Percentiles rank a stretch among this genome's conserved stretches.
Conservation (phyloP, 1,139 yeast genomes). For the Hansenula lynferdii region DNA sequence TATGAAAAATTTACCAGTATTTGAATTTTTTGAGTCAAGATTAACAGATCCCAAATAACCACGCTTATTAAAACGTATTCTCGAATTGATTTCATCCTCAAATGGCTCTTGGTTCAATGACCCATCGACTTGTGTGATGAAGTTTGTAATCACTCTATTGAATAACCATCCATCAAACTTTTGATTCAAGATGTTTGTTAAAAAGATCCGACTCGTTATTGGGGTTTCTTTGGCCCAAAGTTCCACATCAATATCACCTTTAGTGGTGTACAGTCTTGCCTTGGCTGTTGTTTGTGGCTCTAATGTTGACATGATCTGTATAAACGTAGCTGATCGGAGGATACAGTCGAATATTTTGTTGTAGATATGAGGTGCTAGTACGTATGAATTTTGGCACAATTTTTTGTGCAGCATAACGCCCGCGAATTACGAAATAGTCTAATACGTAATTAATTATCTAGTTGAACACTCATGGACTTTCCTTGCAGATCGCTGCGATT, state of each 20-base stretch:
- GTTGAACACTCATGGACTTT: too few species aligned
- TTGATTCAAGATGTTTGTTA: conserved; percentile 43
- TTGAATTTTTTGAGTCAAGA: conserved; percentile 22
- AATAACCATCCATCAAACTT: conserved; percentile 39
- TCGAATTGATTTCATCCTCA: conserved; percentile 46
- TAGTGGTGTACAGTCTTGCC: conserved; percentile 49
- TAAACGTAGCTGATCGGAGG: too few species aligned
- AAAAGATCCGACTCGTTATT: conserved; percentile 39
- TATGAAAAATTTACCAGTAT: conserved; percentile 48
- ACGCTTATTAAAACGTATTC: conserved; percentile 48
- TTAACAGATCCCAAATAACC: conserved; percentile 55
- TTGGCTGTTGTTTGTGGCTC: conserved; percentile 64
- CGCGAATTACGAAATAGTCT: too few species aligned
- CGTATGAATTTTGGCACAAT: too few species aligned
- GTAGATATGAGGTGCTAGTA: too few species aligned
- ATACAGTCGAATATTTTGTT: too few species aligned
- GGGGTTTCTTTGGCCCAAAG: conserved; percentile 75
- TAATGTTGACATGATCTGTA: conserved; percentile 12
- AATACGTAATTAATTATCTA: too few species aligned
- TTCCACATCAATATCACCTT: conserved; percentile 57
- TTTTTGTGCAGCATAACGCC: too few species aligned
- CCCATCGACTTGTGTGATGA: conserved; percentile 36
- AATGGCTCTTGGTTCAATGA: conserved; percentile 24
- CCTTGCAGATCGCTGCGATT: too few species aligned
- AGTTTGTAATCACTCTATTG: conserved; percentile 34